A percentile compares a stretch with the other conserved stretches of the same genome.
Conservation (phyloP, 2,329 filamentous ascomycete genomes). For the Chaetomium sp. region DNA sequence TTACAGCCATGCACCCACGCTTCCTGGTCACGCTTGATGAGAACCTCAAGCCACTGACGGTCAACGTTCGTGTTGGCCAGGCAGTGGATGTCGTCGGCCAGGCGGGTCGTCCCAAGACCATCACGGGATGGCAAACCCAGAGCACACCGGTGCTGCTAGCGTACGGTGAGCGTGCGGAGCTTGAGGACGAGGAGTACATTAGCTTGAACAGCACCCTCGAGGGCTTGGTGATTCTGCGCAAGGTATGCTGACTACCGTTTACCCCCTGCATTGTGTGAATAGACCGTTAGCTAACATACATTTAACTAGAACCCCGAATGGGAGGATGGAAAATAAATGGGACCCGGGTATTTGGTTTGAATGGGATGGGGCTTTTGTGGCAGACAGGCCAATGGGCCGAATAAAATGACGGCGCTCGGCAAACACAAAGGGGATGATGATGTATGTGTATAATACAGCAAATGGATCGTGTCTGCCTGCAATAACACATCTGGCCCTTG, state of each 20-base stretch:
- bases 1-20: constrained; percentile 91
- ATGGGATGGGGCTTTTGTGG: not conserved
- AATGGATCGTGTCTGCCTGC: not conserved
- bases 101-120: constrained; percentile 95
- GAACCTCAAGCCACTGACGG: constrained; percentile 83
- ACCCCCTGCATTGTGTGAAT: not conserved
- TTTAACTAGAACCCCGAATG: constrained; percentile 46
- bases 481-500: no score
- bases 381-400: not conserved
- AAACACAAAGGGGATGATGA: not conserved
- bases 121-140: constrained; percentile 99
- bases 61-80: constrained; percentile 95
- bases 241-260: constrained; percentile 54
- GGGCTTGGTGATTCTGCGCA: constrained; percentile 90
- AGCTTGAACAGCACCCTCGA: constrained; percentile 86
- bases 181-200: constrained; percentile 97
- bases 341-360: no score
- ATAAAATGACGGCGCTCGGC: no score
- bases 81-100: constrained; percentile 97
- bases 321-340: constrained; percentile 32
- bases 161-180: constrained; percentile 91
- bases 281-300: not conserved
- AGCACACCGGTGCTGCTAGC: constrained; percentile 93
- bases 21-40: constrained; percentile 97
- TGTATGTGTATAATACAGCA: constrained; percentile 12